Percentiles rank a stretch among this genome's conserved stretches.
phyloP scores from a whole-genome alignment of 495 filamentous ascomycete genomes.

The Daldinia childiae region DNA sequence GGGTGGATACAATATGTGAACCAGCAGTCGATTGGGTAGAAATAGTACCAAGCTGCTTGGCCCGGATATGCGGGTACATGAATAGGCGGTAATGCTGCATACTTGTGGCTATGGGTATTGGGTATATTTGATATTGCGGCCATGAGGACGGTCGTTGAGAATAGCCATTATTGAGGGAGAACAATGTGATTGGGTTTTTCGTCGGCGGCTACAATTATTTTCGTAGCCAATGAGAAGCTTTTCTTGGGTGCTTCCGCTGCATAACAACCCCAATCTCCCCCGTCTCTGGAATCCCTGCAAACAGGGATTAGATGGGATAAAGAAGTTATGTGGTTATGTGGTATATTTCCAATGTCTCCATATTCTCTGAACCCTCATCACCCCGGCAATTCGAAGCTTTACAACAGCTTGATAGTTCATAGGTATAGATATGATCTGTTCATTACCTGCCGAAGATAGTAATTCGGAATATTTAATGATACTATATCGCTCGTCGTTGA shows the following conservation, averaged over 20 bases:
- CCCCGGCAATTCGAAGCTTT: conserved; percentile 5
- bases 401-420: neutral
- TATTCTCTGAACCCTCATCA: neutral
- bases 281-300: conserved; percentile 5
- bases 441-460: neutral
- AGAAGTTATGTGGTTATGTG: neutral
- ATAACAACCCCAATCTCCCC: conserved; percentile 32
- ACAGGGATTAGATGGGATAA: conserved; percentile 25
- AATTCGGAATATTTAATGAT: conserved; percentile 3
- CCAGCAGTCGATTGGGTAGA: conserved; percentile 37
- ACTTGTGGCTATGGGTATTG: conserved; percentile 33
- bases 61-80: conserved; percentile 19
- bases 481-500: neutral
- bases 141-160: conserved; percentile 31
- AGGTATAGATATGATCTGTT: neutral
- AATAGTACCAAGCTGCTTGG: conserved; percentile 9
- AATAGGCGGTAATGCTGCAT: conserved; percentile 32
- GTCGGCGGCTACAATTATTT: conserved; percentile 53
- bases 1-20: conserved; percentile 33
- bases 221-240: conserved; percentile 49
- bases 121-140: conserved; percentile 30
- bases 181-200: conserved; percentile 54
- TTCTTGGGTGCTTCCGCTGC: conserved; percentile 29
- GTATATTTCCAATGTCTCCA: neutral
- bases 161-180: conserved; percentile 37